Percentiles rank a stretch among this genome's conserved stretches.
Conservation (phyloP, 148 eudicot species). For the Vaccinium vitisidaea region DNA sequence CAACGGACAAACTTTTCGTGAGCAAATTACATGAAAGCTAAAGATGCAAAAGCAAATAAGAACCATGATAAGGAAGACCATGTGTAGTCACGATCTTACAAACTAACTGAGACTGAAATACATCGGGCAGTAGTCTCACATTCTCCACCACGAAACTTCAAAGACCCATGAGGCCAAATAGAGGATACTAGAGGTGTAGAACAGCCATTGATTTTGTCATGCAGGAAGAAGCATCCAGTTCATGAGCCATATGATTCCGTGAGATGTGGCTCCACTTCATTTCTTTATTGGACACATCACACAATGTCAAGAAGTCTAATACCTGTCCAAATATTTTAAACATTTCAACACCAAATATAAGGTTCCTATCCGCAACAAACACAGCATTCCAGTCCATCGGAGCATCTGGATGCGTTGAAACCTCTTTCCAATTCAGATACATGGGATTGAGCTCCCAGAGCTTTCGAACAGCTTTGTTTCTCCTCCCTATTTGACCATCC, state of each 20-base stretch:
- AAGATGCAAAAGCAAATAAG: constrained; percentile 11
- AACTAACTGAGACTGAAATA: neutral
- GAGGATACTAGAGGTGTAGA: constrained; percentile 48
- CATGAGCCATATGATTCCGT: constrained; percentile 61
- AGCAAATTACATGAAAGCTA: constrained; percentile 12
- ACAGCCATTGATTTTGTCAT: constrained; percentile 79
- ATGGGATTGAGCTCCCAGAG: constrained; percentile 82
- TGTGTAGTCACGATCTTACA: constrained; percentile 6
- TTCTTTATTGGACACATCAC: constrained; percentile 45
- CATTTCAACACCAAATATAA: constrained; percentile 91
- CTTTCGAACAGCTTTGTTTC: constrained; percentile 90
- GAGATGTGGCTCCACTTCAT: constrained; percentile 72
- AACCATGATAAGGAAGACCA: constrained; percentile 13
- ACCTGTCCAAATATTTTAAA: constrained; percentile 96
- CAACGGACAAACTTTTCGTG: neutral
- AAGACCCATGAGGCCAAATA: neutral
- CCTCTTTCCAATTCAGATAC: constrained; percentile 66
- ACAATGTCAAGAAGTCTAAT: constrained; percentile 77
- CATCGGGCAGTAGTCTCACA: constrained; percentile 7
- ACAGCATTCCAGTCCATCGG: constrained; percentile 94
- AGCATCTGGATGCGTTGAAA: constrained; percentile 81
- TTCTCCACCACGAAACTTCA: neutral
- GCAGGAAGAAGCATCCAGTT: constrained; percentile 83
- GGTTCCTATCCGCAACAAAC: constrained; percentile 69
- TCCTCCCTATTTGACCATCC: constrained; percentile 93